Evolutionary conservation across 2,329 filamentous ascomycete genomes (phyloP), one percentile per base, ranked within the genome.

Genomic region (Sclerotinia minor): DNA sequence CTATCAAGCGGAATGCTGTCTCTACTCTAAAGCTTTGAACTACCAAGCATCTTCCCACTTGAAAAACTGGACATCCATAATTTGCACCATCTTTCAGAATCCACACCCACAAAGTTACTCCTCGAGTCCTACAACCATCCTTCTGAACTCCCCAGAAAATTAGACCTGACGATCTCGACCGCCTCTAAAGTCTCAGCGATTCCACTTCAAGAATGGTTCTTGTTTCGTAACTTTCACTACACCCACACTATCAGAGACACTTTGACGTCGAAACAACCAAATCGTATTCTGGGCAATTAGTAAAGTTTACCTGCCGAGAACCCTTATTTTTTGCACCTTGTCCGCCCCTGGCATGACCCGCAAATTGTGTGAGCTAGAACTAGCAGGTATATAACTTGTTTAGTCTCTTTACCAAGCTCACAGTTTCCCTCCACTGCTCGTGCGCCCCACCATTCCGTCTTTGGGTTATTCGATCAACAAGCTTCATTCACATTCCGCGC

Each of bases 201-300:
- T 65, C 67, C 68, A 53, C 67, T 72, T 71, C 73, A 75, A 73
- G 73, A 73, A 73, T 76, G 71, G 71, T 73, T 71, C 69, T 71
- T 74, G 74, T 73, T 73, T 75, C 72, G 71, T 63, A 73, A 71
- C 70, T 67, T 41, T 70, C 73, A 73, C 73, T 57, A 72, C 69
- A 68, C 67, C 59, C 67, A 71, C 65, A 60, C 66, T 49, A 67
- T 58, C 44, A 53, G 15, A 44, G 71, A 67, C 70, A 74, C 72
- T 73, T 74, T 67, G 72, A 75, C 74, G 70, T 75, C 73, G 73
- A 75, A 76, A 75, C 74, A 74, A 74, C 69, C 68, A 69, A 68
- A 68, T 68, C 57, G 69, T 50, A 70, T 64, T 69, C 21, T 72
- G 69, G 59, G 65, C 71, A 55, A 69, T 66, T 72, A 74, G 69